Conservation (phyloP, 106 monocot genomes). For the Xerophyta viscosa region DNA sequence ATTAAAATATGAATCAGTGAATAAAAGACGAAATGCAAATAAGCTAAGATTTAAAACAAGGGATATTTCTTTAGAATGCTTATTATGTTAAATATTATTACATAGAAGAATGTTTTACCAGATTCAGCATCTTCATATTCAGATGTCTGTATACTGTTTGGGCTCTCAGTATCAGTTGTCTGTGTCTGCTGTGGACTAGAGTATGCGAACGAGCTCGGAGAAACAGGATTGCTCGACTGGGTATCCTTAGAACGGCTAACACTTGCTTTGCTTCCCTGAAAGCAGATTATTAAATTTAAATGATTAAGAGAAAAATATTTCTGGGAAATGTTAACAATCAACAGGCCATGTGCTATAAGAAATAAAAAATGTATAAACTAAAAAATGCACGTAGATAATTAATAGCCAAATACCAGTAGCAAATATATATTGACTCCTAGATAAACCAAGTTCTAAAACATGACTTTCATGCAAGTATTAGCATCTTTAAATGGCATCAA, state of each 20-base stretch:
- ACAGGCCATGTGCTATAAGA: too few species aligned
- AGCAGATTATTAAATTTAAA: background rate
- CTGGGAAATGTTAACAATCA: background rate
- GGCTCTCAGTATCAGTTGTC: slow-evolving; percentile 35
- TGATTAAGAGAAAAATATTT: background rate
- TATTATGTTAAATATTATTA: too few species aligned
- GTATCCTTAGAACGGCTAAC: slow-evolving; percentile 46
- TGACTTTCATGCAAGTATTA: too few species aligned
- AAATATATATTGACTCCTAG: too few species aligned
- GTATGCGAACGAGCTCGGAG: slow-evolving; percentile 60
- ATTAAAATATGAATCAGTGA: slow-evolving; percentile 85
- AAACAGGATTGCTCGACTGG: slow-evolving; percentile 45
- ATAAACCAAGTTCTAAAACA: too few species aligned
- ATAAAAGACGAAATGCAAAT: slow-evolving; percentile 11
- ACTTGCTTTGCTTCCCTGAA: slow-evolving; percentile 56
- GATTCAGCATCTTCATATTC: slow-evolving; percentile 75
- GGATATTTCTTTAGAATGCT: slow-evolving; percentile 3
- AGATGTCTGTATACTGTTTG: slow-evolving; percentile 46
- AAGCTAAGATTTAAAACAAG: slow-evolving; percentile 8
- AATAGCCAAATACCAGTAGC: too few species aligned
- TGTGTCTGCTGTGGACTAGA: slow-evolving; percentile 52
- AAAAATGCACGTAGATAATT: too few species aligned
- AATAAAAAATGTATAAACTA: too few species aligned
- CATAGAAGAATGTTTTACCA: too few species aligned
- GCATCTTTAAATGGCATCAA: too few species aligned